A percentile compares a stretch with the other conserved stretches of the same genome.
Conservation (phyloP, 164 flowering plant genomes). For the Buxus sempervirens region DNA sequence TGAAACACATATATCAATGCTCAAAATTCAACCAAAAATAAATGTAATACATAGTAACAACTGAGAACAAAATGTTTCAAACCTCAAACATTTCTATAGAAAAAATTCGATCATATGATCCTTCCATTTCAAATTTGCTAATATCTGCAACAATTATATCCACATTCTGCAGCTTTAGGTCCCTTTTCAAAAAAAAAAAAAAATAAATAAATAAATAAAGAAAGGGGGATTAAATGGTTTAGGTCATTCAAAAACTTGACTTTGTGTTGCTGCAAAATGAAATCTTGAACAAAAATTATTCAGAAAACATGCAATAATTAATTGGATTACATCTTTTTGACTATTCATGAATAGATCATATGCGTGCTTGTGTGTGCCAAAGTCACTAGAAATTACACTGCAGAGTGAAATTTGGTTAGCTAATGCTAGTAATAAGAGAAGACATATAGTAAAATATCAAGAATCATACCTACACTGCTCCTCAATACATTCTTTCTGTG, state of each 20-base stretch:
- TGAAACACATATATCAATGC: not conserved
- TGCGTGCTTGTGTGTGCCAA: too few species aligned
- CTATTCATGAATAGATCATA: too few species aligned
- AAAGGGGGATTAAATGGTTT: constrained; percentile 1
- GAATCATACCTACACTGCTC: constrained; percentile 61
- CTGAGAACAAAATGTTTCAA: not conserved
- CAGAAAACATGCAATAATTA: not conserved
- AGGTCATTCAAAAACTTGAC: not conserved
- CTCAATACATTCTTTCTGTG: constrained; percentile 78
- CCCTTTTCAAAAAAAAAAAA: constrained; percentile 47
- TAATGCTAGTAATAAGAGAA: too few species aligned
- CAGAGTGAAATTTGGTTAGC: not conserved
- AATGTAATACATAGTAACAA: not conserved
- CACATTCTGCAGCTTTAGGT: constrained; percentile 62
- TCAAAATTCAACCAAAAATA: not conserved
- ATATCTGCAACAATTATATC: constrained; percentile 84
- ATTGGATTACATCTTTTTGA: too few species aligned
- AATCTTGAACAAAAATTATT: too few species aligned
- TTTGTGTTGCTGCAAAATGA: not conserved
- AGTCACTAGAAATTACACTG: not conserved
- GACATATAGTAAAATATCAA: not conserved
- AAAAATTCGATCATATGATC: constrained; percentile 65
- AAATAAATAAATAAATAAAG: too few species aligned
- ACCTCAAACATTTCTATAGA: constrained; percentile 99
- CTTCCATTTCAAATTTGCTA: constrained; percentile 83